Percentiles rank a stretch among this genome's conserved stretches.
Evolutionary conservation across 139 green algal genomes (phyloP).

Genomic region (Chlamydomonas sp.): DNA sequence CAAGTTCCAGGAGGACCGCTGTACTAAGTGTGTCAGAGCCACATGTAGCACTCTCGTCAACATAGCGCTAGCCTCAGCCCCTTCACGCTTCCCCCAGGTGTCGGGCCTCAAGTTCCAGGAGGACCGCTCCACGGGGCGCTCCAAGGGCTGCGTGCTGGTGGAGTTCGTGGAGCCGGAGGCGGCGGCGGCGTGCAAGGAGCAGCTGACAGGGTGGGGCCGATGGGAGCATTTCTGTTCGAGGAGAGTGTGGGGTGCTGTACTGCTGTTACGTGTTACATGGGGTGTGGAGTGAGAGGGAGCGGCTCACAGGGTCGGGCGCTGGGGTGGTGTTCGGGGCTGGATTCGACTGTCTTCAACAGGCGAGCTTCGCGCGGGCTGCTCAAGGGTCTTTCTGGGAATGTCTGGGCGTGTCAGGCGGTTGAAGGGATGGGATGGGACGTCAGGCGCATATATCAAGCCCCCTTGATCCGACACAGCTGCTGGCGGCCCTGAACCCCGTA

Average conservation of each 20-base stretch:
- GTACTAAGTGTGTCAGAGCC: background rate
- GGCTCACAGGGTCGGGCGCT: background rate
- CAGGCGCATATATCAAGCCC: no score
- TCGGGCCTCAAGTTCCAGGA: slow-evolving; percentile 80
- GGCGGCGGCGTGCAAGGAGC: slow-evolving; percentile 66
- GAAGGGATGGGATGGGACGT: no score
- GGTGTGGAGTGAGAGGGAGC: background rate
- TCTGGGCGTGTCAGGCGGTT: no score
- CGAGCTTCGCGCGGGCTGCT: no score
- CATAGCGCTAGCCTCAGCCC: background rate
- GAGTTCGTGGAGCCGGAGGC: slow-evolving; percentile 68
- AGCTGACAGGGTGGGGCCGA: slow-evolving; percentile 65
- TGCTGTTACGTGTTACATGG: background rate
- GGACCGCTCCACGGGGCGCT: slow-evolving; percentile 88
- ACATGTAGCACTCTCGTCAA: background rate
- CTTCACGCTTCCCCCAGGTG: slow-evolving; percentile 63
- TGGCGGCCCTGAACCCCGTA: background rate
- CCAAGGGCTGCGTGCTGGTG: slow-evolving; percentile 84
- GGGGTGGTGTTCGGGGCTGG: background rate
- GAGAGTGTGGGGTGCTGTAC: background rate
- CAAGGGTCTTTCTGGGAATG: no score
- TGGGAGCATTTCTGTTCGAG: background rate
- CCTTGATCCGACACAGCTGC: background rate
- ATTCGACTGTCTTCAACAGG: no score
- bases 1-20: background rate